Conservation (phyloP, 2,329 filamentous ascomycete genomes). For the Ceratocystiopsis minuta region DNA sequence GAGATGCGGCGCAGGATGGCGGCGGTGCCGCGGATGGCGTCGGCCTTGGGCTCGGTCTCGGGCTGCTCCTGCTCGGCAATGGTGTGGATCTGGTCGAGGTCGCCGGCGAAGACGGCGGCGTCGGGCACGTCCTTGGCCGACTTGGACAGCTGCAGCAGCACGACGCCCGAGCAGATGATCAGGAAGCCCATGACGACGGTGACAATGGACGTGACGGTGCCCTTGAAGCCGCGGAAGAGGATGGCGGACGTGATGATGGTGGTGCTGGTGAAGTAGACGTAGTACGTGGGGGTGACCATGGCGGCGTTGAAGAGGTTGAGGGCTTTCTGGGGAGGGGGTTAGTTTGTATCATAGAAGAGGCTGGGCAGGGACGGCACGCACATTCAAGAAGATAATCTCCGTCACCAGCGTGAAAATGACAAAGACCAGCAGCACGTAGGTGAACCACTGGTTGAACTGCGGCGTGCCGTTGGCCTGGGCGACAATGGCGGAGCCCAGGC, state of each 20-base stretch:
- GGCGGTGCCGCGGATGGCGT: conserved; percentile 80
- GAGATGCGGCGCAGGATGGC: conserved; percentile 78
- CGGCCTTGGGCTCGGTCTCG: conserved; percentile 91
- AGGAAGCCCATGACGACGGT: conserved; percentile 89
- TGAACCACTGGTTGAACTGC: conserved; percentile 96
- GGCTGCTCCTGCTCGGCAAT: conserved; percentile 90
- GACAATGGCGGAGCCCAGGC: conserved; percentile 76
- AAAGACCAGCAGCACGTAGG: conserved; percentile 82
- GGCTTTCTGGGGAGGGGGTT: conserved; percentile 57
- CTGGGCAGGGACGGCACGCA: conserved; percentile 10
- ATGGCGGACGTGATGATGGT: conserved; percentile 90
- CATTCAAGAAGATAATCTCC: conserved; percentile 90
- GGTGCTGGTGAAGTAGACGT: conserved; percentile 92
- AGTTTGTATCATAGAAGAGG: not conserved
- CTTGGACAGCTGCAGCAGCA: conserved; percentile 89
- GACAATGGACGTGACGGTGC: conserved; percentile 58
- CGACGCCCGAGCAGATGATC: conserved; percentile 81
- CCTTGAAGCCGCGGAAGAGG: conserved; percentile 86
- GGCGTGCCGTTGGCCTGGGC: conserved; percentile 64
- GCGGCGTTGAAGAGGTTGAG: conserved; percentile 94
- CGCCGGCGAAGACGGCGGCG: conserved; percentile 75
- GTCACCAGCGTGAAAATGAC: conserved; percentile 76
- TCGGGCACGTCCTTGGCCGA: conserved; percentile 96
- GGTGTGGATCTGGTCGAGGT: conserved; percentile 86
- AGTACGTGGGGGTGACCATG: conserved; percentile 93